A percentile compares a stretch with the other conserved stretches of the same genome.
Conservation (phyloP, 345 rosid genomes). For the Mercurialis annua region DNA sequence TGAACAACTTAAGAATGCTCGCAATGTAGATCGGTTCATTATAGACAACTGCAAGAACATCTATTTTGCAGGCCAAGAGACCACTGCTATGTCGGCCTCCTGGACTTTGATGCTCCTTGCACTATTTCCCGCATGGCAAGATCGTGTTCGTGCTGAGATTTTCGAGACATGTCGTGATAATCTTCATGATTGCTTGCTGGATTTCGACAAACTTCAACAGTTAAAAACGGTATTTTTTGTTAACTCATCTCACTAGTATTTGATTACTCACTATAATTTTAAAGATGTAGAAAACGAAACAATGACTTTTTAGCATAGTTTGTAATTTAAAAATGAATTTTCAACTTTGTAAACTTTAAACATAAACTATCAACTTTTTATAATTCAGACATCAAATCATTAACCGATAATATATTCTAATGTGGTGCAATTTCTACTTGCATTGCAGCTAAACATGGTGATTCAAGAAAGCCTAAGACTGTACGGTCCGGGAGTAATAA, state of each 20-base stretch:
- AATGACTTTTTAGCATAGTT: too few species aligned
- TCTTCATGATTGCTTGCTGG: constrained; percentile 3
- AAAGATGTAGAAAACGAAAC: too few species aligned
- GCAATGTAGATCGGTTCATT: constrained; percentile 14
- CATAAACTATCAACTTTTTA: not conserved
- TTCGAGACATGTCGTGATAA: constrained; percentile 6
- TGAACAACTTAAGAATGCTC: not conserved
- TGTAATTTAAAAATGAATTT: too few species aligned
- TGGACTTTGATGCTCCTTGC: constrained; percentile 41
- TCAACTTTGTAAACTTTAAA: too few species aligned
- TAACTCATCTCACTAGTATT: not conserved
- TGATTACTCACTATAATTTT: not conserved
- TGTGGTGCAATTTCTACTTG: too few species aligned
- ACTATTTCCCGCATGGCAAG: constrained; percentile 34
- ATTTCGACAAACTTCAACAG: constrained; percentile 23
- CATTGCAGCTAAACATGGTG: constrained; percentile 14
- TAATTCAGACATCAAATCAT: too few species aligned
- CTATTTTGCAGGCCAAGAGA: constrained; percentile 37
- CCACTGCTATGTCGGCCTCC: constrained; percentile 29
- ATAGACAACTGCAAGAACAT: constrained; percentile 39
- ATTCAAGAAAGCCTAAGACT: constrained; percentile 17
- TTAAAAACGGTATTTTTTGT: constrained; percentile 23
- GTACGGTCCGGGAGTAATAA: constrained; percentile 11
- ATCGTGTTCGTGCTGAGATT: constrained; percentile 29
- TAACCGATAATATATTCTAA: too few species aligned